Percentiles rank a stretch among this genome's conserved stretches.
Conservation (phyloP, 2,329 filamentous ascomycete species). For the Venturia effusa region DNA sequence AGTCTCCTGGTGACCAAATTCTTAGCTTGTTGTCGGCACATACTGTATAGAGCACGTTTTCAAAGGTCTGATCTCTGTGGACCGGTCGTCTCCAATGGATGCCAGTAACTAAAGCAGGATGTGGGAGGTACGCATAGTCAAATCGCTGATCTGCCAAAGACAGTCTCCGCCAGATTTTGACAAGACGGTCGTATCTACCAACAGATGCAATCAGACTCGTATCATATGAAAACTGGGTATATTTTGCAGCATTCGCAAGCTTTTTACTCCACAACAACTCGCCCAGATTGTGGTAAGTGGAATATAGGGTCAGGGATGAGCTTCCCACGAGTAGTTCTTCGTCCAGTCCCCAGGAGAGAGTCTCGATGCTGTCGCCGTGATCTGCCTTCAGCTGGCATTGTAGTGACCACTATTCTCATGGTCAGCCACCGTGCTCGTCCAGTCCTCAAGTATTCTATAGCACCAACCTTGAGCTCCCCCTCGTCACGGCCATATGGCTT, state of each 20-base stretch:
- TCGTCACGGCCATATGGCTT: conserved; percentile 61
- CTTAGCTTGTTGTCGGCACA: conserved; percentile 71
- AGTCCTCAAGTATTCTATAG: not conserved
- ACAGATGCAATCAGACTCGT: conserved; percentile 77
- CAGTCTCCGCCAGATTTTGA: conserved; percentile 91
- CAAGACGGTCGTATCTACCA: conserved; percentile 65
- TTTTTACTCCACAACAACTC: conserved; percentile 61
- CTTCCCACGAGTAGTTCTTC: conserved; percentile 78
- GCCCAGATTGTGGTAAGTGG: conserved; percentile 37
- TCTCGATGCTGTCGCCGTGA: conserved; percentile 39
- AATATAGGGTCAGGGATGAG: conserved; percentile 59
- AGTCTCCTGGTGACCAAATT: conserved; percentile 72
- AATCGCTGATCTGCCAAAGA: conserved; percentile 75
- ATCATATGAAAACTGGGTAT: conserved; percentile 74
- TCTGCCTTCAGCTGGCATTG: conserved; percentile 47
- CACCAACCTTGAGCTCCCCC: conserved; percentile 59
- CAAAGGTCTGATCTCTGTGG: conserved; percentile 64
- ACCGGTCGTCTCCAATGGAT: conserved; percentile 77
- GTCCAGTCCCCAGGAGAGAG: conserved; percentile 75
- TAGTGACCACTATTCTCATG: conserved; percentile 41
- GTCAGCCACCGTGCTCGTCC: conserved; percentile 15
- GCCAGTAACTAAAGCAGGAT: conserved; percentile 68
- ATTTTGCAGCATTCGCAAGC: conserved; percentile 62
- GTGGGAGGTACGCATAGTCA: conserved; percentile 82
- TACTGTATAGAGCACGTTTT: conserved; percentile 84